phyloP scores from a whole-genome alignment of 495 filamentous ascomycete genomes.

The Podospora pseudocomata region DNA sequence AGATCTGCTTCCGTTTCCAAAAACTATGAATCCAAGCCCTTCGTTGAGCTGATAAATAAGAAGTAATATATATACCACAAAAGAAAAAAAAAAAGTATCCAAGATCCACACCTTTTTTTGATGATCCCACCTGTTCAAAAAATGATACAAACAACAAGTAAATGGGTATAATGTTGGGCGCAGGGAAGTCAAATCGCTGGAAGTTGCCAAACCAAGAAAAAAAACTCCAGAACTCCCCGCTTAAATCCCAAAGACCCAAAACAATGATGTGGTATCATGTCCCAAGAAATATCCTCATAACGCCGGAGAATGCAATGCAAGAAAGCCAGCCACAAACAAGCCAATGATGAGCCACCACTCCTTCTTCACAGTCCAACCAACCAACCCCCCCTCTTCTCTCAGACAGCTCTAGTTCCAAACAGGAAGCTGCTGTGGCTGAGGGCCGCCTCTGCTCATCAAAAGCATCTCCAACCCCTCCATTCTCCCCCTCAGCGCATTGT shows the following conservation, averaged over 20 bases:
- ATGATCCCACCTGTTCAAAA: background rate
- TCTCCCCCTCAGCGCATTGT: constrained; percentile 62
- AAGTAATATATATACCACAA: background rate
- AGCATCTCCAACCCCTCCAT: constrained; percentile 59
- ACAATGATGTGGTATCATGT: background rate
- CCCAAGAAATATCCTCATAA: background rate
- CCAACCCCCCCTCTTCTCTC: background rate
- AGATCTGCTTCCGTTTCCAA: background rate
- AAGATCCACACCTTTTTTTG: background rate
- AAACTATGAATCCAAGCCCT: background rate
- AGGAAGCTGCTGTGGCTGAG: background rate
- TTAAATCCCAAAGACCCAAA: constrained; percentile 1
- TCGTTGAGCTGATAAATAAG: background rate
- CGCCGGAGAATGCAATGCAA: constrained; percentile 1
- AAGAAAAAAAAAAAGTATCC: background rate
- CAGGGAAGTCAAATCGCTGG: background rate
- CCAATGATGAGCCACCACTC: background rate
- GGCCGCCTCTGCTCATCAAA: constrained; percentile 24
- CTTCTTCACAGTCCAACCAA: background rate
- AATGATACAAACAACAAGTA: background rate
- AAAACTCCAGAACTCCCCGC: background rate
- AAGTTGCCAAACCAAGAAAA: background rate
- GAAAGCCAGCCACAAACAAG: background rate
- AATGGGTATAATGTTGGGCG: background rate
- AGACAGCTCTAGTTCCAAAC: constrained; percentile 1